Evolutionary conservation across 208 protist species (phyloP).

Genomic region (Dictyostelium gargantuum): DNA sequence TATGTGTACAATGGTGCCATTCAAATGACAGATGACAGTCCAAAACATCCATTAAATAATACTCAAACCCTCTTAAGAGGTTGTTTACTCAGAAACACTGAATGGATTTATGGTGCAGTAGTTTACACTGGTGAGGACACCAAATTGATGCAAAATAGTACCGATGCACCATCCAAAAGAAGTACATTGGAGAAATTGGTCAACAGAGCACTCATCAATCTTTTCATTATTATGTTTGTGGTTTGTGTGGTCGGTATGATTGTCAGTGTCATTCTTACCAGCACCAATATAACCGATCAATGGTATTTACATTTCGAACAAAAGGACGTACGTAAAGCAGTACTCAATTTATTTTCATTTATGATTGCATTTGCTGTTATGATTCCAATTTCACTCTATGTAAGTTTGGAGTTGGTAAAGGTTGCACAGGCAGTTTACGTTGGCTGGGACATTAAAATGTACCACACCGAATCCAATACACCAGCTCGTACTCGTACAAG

Average conservation of each 20-base stretch:
- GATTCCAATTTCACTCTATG: slow-evolving; percentile 88
- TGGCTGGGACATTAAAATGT: slow-evolving; percentile 73
- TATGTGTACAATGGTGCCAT: slow-evolving; percentile 82
- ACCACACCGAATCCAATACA: slow-evolving; percentile 47
- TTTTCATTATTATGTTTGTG: slow-evolving; percentile 75
- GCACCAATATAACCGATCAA: slow-evolving; percentile 7
- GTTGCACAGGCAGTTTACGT: slow-evolving; percentile 75
- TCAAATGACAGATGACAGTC: not conserved
- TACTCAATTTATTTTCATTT: slow-evolving; percentile 74
- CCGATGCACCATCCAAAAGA: slow-evolving; percentile 73
- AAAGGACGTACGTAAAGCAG: slow-evolving; percentile 5
- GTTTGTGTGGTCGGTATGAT: slow-evolving; percentile 71
- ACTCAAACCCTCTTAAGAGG: slow-evolving; percentile 47
- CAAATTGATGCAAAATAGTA: slow-evolving; percentile 70
- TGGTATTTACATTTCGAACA: slow-evolving; percentile 60
- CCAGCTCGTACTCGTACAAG: slow-evolving; percentile 71
- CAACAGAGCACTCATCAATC: slow-evolving; percentile 71
- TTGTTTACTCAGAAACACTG: slow-evolving; percentile 79
- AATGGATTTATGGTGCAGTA: slow-evolving; percentile 76
- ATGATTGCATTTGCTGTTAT: slow-evolving; percentile 82
- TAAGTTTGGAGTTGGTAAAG: slow-evolving; percentile 85
- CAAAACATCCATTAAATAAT: slow-evolving; percentile 34
- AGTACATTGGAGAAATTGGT: slow-evolving; percentile 74
- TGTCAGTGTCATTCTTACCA: slow-evolving; percentile 49
- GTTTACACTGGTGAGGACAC: slow-evolving; percentile 81